A percentile compares a stretch with the other conserved stretches of the same genome.
These are phyloP conservation scores for Calonectria pseudoturangicola DNA, from an alignment of 2,329 filamentous ascomycete species.

Conservation along the genomic window DNA sequence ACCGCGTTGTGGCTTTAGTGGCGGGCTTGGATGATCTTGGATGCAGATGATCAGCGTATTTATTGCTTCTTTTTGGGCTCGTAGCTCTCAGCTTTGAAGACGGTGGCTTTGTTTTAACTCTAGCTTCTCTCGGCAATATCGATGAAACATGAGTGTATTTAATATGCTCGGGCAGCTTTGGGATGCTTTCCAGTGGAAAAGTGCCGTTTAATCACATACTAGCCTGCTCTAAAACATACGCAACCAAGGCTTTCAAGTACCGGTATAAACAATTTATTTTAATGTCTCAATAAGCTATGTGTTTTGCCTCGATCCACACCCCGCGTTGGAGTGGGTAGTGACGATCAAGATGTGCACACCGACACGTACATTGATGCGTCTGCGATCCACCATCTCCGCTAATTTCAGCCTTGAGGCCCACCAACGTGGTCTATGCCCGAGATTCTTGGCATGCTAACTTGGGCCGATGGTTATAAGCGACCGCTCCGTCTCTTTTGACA, in stretches of 20 bases:
- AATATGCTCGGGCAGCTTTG: too few relatives aligned
- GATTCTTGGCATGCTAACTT: neutral
- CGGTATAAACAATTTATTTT: neutral
- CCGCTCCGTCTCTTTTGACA: neutral
- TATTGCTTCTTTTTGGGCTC: neutral
- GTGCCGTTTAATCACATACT: neutral
- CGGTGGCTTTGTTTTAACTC: neutral
- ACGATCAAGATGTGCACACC: conserved; percentile 9
- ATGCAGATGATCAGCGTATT: neutral
- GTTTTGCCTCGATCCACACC: neutral
- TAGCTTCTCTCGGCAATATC: neutral
- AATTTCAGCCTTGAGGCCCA: conserved; percentile 17
- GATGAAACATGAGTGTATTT: neutral
- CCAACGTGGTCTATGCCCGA: neutral
- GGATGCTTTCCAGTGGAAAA: neutral
- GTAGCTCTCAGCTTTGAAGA: neutral
- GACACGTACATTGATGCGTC: conserved; percentile 16
- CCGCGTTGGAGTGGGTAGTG: neutral
- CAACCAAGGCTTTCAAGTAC: too few relatives aligned
- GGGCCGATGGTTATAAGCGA: neutral
- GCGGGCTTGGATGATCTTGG: neutral
- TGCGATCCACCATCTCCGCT: conserved; percentile 2
- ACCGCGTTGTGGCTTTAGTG: neutral
- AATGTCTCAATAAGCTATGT: conserved; percentile 3
- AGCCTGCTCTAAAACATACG: too few relatives aligned